phyloP scores from a whole-genome alignment of 805 yeast species.

The Suhomyces pyralidae region DNA sequence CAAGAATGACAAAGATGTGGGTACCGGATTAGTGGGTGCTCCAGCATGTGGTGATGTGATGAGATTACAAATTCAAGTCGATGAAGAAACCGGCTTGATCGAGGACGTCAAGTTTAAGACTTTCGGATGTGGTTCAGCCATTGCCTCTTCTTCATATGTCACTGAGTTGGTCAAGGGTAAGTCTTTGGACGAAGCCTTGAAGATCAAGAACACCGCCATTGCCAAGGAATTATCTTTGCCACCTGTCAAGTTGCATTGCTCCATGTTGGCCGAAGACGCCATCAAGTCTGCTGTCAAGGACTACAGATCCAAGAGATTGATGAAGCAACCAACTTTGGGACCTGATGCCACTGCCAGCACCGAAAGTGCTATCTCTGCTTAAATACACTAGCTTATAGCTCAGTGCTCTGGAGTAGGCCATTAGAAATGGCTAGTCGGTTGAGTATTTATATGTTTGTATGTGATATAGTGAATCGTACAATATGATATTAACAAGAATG shows the following conservation, averaged over 20 bases:
- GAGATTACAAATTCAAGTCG: conserved; percentile 93
- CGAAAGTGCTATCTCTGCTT: conserved; percentile 13
- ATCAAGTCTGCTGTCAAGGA: conserved; percentile 96
- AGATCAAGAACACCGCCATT: conserved; percentile 88
- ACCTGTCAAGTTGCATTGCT: conserved; percentile 95
- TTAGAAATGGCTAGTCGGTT: background rate
- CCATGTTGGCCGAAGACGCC: conserved; percentile 99
- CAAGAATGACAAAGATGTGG: conserved; percentile 72
- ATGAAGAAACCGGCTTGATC: conserved; percentile 85
- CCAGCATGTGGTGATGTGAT: conserved; percentile 99
- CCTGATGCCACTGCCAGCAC: conserved; percentile 5
- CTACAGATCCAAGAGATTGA: conserved; percentile 75
- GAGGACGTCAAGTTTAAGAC: conserved; percentile 97
- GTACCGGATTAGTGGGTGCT: conserved; percentile 97
- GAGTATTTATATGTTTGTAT: background rate
- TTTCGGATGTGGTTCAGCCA: conserved; percentile 98
- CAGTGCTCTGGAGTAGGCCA: background rate
- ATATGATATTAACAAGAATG: background rate
- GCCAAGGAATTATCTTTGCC: conserved; percentile 94
- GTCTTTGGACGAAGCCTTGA: conserved; percentile 88
- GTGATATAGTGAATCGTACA: background rate
- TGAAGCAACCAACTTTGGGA: conserved; percentile 56
- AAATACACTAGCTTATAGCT: background rate
- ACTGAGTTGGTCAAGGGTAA: conserved; percentile 95
- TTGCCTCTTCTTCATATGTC: conserved; percentile 92